phyloP scores from a whole-genome alignment of 2,329 filamentous ascomycete genomes.

The Colletotrichum navitas region DNA sequence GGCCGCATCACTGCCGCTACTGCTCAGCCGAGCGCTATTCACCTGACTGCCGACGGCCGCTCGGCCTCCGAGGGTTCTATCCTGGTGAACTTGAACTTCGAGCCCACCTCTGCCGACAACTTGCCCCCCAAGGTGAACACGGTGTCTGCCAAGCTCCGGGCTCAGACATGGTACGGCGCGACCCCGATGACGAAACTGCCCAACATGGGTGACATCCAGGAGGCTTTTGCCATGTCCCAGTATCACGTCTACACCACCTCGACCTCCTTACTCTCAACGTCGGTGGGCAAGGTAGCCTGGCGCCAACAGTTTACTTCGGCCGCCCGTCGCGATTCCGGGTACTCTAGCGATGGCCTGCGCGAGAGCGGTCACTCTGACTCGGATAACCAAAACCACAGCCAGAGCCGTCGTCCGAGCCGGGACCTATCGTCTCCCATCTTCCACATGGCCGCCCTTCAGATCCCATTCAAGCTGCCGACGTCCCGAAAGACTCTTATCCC shows the following conservation, averaged over 20 bases:
- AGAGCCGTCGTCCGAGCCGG: constrained; percentile 34
- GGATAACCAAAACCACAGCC: constrained; percentile 46
- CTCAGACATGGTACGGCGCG: constrained; percentile 66
- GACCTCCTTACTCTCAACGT: constrained; percentile 54
- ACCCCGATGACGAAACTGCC: constrained; percentile 61
- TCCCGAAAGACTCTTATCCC: constrained; percentile 65
- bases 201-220: constrained; percentile 63
- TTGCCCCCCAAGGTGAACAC: constrained; percentile 62
- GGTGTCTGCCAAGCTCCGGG: constrained; percentile 63
- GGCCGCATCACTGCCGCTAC: constrained; percentile 62
- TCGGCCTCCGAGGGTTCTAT: constrained; percentile 57
- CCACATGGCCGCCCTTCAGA: constrained; percentile 58
- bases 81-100: constrained; percentile 62
- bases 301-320: constrained; percentile 49
- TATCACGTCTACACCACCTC: constrained; percentile 61
- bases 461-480: constrained; percentile 63
- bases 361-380: constrained; percentile 53
- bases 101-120: constrained; percentile 57
- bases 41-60: constrained; percentile 64
- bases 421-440: constrained; percentile 49
- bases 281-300: constrained; percentile 58
- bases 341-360: constrained; percentile 58
- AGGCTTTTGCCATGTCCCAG: constrained; percentile 48
- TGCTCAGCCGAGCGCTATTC: constrained; percentile 61
- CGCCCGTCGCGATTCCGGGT: constrained; percentile 66